Percentiles rank a stretch among this genome's conserved stretches.
These are phyloP conservation scores for Candida multigemmis DNA, from an alignment of 805 yeast species.

Conservation along the genomic window DNA sequence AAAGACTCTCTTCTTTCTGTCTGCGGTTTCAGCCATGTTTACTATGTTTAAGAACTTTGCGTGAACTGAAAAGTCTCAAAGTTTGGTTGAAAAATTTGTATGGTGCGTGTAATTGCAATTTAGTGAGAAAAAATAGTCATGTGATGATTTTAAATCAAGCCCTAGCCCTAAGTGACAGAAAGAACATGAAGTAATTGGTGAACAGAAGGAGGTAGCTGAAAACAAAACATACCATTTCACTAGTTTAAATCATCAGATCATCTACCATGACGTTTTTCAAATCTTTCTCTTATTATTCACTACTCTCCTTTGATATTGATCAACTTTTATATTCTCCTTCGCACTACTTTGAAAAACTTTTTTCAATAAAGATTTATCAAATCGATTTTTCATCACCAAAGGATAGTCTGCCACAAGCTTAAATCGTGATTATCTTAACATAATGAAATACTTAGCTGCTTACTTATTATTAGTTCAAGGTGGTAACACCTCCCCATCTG, in stretches of 20 bases:
- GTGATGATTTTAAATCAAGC: too few relatives aligned
- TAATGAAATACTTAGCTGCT: conserved; percentile 97
- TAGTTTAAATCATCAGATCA: too few relatives aligned
- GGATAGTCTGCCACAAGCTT: conserved; percentile 65
- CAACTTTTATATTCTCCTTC: not conserved
- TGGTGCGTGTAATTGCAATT: not conserved
- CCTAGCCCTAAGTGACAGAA: too few relatives aligned
- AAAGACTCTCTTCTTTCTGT: conserved; percentile 83
- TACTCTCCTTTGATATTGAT: too few relatives aligned
- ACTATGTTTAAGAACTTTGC: conserved; percentile 12
- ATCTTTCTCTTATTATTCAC: too few relatives aligned
- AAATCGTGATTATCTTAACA: conserved; percentile 12
- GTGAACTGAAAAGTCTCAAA: not conserved
- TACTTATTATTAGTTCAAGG: conserved; percentile 96
- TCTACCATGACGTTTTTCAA: too few relatives aligned
- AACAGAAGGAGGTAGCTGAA: too few relatives aligned
- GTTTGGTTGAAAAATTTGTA: not conserved
- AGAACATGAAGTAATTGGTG: too few relatives aligned
- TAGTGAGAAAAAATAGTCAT: not conserved
- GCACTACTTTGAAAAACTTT: not conserved
- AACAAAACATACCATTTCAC: too few relatives aligned
- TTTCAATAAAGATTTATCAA: not conserved
- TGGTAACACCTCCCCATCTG: conserved; percentile 91
- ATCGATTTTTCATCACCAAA: conserved; percentile 25
- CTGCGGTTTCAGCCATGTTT: too few relatives aligned